Evolutionary conservation across 495 filamentous ascomycete genomes (phyloP), one percentile per base, ranked within the genome.

Genomic region (Cetradonia linearis): DNA sequence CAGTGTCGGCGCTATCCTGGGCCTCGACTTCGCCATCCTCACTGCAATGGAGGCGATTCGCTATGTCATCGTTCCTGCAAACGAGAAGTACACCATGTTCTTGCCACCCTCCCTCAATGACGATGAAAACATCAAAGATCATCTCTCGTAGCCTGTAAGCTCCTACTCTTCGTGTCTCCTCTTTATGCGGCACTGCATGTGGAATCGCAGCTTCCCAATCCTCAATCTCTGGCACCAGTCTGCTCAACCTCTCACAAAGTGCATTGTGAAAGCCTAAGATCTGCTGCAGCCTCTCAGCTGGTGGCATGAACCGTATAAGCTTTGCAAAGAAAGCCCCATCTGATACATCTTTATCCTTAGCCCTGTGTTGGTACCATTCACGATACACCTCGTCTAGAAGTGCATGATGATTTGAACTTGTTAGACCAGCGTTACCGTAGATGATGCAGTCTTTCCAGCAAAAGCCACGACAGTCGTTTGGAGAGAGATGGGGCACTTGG

Each of bases 371-470:
- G 18, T 37, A 56, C 54, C 53, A 56, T 56, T 56, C 53, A 2
- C 53, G 54, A 42, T 56, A 56, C 20, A 56, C 33, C 33, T 38
- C 31, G 11, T 56, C 54, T 6, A 56, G 54, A 13, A 56, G 4
- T 10, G 14, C 18, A 7, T 16, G 8, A 42, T 36, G 33, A 14
- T 56, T 30, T 13, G 3, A 25, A 18, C 9, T 7, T 6, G 33
- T 56, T 16, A 56, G 20, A 30, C 54, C 54, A 25, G n/a, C 33
- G 16, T 56, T 56, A 2, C 54, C 54, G n/a, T 40, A 56, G 3
- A 56, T 56, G 14, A 42, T 18, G 16, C 54, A 56, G 54, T 56
- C 54, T 30, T 56, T 56, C 54, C 33, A 56, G 18, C 54, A 56
- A 30, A 56, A 56, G 37, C 13, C 54, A 42, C 54, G 54, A 16